These are phyloP conservation scores for Metarhizium brunneum DNA, from an alignment of 2,329 filamentous ascomycete species.

Conservation along the genomic window DNA sequence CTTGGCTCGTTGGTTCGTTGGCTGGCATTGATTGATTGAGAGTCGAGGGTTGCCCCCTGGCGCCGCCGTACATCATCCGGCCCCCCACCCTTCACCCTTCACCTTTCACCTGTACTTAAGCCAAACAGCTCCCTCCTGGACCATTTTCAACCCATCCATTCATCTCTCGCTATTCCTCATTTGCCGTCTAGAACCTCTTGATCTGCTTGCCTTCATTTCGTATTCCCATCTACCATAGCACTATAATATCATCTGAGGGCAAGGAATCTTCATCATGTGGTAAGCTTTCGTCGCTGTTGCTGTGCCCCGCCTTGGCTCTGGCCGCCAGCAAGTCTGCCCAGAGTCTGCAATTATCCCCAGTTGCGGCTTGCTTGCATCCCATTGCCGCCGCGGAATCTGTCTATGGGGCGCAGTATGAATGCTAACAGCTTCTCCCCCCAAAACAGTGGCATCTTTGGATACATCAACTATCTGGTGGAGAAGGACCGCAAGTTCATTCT, in stretches of 20 bases:
- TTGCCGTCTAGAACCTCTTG: conserved; percentile 2
- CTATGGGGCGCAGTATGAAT: conserved; percentile 10
- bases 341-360: not conserved
- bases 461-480: conserved; percentile 99
- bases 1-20: not conserved
- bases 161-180: conserved; percentile 4
- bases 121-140: conserved; percentile 6
- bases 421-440: conserved; percentile 17
- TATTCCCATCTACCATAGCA: not conserved
- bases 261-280: conserved; percentile 14
- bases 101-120: conserved; percentile 5
- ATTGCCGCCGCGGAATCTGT: not conserved
- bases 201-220: conserved; percentile 1
- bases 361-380: not conserved
- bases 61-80: conserved; percentile 5
- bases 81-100: conserved; percentile 8
- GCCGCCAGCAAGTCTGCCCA: not conserved
- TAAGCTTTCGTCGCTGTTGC: conserved; percentile 7
- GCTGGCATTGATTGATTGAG: not conserved
- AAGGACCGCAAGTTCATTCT: conserved; percentile 96
- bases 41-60: too few species aligned
- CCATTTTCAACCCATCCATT: not conserved
- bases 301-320: conserved; percentile 8
- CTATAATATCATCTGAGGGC: conserved; percentile 5
- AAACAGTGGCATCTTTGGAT: conserved; percentile 84